These are phyloP conservation scores for Hyaloscypha variabilis DNA, from an alignment of 495 filamentous ascomycete species.

Conservation along the genomic window DNA sequence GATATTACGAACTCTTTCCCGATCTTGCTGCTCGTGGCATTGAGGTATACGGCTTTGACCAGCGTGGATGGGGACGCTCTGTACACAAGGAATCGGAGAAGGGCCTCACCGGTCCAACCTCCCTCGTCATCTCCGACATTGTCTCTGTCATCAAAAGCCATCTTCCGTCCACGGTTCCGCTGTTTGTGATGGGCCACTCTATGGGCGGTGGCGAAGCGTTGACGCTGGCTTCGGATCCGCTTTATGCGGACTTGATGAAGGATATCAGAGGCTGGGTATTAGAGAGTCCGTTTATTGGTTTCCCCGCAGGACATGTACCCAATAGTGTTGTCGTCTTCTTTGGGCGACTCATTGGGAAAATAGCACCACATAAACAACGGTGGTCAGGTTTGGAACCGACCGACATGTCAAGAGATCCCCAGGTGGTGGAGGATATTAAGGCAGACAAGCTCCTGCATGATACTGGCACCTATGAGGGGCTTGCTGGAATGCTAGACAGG, in stretches of 20 bases:
- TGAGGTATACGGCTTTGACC: conserved; percentile 74
- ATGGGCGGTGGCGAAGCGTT: conserved; percentile 81
- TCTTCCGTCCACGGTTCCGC: conserved; percentile 47
- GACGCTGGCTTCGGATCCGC: conserved; percentile 43
- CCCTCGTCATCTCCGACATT: conserved; percentile 73
- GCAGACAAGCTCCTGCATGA: conserved; percentile 73
- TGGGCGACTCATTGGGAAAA: conserved; percentile 63
- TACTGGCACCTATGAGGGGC: conserved; percentile 75
- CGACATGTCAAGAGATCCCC: conserved; percentile 64
- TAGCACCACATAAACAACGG: conserved; percentile 65
- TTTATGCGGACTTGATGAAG: conserved; percentile 43
- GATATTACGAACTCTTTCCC: conserved; percentile 70
- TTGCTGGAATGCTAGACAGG: conserved; percentile 76
- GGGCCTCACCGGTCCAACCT: conserved; percentile 73
- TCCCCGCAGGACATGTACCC: conserved; percentile 65
- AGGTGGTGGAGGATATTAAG: conserved; percentile 53
- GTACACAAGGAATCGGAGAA: conserved; percentile 49
- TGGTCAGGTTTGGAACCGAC: conserved; percentile 56
- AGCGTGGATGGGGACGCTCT: conserved; percentile 68
- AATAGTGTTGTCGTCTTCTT: conserved; percentile 53
- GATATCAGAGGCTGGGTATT: conserved; percentile 67
- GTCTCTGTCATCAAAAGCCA: conserved; percentile 62
- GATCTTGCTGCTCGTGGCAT: conserved; percentile 71
- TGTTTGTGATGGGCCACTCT: conserved; percentile 88
- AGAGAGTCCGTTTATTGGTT: conserved; percentile 70